Base-by-base conservation (phyloP, 2,329 filamentous ascomycete genomes). In the Fusarium nygamai region DNA sequence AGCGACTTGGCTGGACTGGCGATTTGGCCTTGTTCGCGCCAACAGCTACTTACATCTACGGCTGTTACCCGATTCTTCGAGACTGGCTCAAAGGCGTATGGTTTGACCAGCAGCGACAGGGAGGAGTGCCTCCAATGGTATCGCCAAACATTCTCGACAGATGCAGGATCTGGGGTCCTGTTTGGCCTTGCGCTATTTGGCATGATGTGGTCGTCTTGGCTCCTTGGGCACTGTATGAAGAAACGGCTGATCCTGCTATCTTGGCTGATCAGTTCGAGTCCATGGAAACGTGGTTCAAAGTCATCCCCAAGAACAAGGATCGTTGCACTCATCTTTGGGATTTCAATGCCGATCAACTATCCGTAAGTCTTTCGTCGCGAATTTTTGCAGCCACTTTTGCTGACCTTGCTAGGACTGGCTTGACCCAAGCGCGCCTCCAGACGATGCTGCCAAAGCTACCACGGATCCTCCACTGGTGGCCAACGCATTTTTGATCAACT, bases 1-100 rank as follows among this genome's bases (percentile, higher is more conserved):
- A 90, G 78, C 83, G 88, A 1, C 78, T 89, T 11, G 86, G 86
- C 13, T 88, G 88, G 89, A 87, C 85, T 1, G 86, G 89, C 22
- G 86, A 89, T 71, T 79, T 84, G 17, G 85, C 85, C 44, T 83
- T 86, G 8, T 90, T 90, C 67, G 82, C 82, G 1, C 85, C 86
- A 1, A 86, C 87, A 0, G 85, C 87, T 0, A 87, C 84, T 44
- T 90, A 86, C 71, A 80, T 91, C 3, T 91, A 87, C 76, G 82
- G 89, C 65, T 86, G 85, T 7, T 67, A 66, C 80, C 29, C 82
- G 77, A 59, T 91, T 87, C 88, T 81, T 87, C 29, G 80, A 83
- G 59, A 76, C 34, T 78, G 76, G 76, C 57, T 77, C 2, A 73
- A 70, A 6, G 76, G 77, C 8, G 67, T 78, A 3, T 70, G 64